Percentiles rank a stretch among this genome's conserved stretches.
These are phyloP conservation scores for Funneliformis caledonium DNA, from an alignment of 371 early-diverging fungal species.

Conservation along the genomic window DNA sequence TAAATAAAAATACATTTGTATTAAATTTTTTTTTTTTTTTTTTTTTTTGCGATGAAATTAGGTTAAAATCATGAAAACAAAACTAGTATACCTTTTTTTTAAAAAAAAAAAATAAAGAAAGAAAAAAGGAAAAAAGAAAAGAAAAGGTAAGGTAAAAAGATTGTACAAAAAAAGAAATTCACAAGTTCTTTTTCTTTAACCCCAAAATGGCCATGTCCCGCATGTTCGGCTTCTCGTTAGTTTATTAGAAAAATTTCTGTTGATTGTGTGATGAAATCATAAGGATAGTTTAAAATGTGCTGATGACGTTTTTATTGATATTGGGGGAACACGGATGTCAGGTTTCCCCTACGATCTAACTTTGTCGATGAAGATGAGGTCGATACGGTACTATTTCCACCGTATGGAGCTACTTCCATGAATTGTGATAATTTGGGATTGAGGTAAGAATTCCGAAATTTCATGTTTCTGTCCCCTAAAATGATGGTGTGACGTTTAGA, in stretches of 20 bases:
- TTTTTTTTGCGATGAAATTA: background rate
- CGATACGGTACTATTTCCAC: background rate
- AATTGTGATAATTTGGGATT: background rate
- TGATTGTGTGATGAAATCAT: too few relatives aligned
- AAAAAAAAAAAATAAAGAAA: too few relatives aligned
- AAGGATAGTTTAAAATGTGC: background rate
- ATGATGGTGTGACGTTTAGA: conserved; percentile 7
- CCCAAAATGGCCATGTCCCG: too few relatives aligned
- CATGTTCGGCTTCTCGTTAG: too few relatives aligned
- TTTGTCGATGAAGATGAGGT: background rate
- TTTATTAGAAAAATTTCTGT: too few relatives aligned
- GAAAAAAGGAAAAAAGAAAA: too few relatives aligned
- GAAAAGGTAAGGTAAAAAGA: too few relatives aligned
- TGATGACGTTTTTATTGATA: background rate
- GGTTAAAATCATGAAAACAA: background rate
- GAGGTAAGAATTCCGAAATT: background rate
- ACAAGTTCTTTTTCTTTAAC: too few relatives aligned
- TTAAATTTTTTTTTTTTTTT: too few relatives aligned
- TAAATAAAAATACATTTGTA: too few relatives aligned
- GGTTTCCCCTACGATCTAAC: background rate
- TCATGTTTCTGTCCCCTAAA: background rate
- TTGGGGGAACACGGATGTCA: background rate
- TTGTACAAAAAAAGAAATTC: too few relatives aligned
- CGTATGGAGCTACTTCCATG: background rate
- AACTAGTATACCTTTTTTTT: too few relatives aligned